Base-by-base conservation (phyloP, 306 rosid species). In the Dalbergia cultrata region DNA sequence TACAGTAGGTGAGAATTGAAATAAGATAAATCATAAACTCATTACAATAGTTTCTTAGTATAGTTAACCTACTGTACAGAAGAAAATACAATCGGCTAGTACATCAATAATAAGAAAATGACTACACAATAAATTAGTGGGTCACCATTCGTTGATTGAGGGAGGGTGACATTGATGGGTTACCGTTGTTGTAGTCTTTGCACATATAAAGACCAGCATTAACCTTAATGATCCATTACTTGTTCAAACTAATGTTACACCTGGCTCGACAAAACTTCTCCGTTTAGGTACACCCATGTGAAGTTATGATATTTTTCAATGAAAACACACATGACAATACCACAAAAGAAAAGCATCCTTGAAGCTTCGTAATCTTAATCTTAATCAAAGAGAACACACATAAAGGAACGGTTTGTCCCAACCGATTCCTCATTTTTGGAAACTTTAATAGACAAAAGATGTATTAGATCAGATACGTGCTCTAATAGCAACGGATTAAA, bases 11-110 rank as follows among this genome's bases (percentile, higher is more conserved):
- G 62, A n/a, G n/a, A 14, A 37, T 18, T 34, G 17, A 13, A 70
- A 49, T 39, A 72, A 69, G 31, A 70, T 14, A 57, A 6, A 33
- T n/a, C 9, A 37, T 39, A 67, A 69, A 76, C 77, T 39, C 63
- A 34, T 70, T 62, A 50, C 63, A 74, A 72, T 77, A 64, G 57
- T 79, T 70, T 26, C 69, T 31, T 58, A 49, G 26, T 57, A 37
- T 54, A 39, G 33, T 67, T 39, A 70, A 11, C 77, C 12, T 57
- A 43, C 59, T 67, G 63, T 58, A 81, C 60, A 76, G 22, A 50
- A 33, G 60, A 60, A 52, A 71, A 62, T 0, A 34, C 37, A 72
- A 66, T 78, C 72, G 61, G 17, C 17, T 10, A 10, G 35, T 49
- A 66, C 39, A 37, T 57, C 31, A 22, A 72, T 49, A 59, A 60